These are phyloP conservation scores for Pleurotus sapidus DNA, from an alignment of 768 basidiomycete genomes.

Conservation along the genomic window DNA sequence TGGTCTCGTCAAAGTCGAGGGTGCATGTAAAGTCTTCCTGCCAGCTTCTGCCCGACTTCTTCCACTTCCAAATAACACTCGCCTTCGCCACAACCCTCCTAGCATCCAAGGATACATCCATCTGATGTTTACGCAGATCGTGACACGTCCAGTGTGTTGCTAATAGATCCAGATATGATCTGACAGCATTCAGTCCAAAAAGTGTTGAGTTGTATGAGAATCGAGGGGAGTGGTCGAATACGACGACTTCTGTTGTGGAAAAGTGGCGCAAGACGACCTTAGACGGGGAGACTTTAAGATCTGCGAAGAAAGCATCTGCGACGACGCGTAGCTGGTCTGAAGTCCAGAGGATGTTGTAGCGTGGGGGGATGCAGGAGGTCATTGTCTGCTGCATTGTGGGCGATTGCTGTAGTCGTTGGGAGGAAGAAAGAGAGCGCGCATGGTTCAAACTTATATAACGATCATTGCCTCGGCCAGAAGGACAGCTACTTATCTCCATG, in stretches of 20 bases:
- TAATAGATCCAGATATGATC: constrained; percentile 48
- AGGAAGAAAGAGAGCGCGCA: neutral
- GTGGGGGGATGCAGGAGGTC: neutral
- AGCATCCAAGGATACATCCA: constrained; percentile 19
- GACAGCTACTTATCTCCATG: no score
- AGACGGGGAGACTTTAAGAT: neutral
- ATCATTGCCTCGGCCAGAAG: no score
- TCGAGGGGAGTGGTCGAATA: constrained; percentile 8
- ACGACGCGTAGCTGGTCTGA: constrained; percentile 4
- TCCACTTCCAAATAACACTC: constrained; percentile 46
- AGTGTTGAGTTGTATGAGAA: constrained; percentile 25
- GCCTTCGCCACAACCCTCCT: constrained; percentile 31
- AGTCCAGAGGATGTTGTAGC: neutral
- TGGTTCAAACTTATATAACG: no score
- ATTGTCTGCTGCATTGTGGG: neutral
- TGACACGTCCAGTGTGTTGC: constrained; percentile 42
- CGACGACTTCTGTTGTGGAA: constrained; percentile 6
- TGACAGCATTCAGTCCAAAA: constrained; percentile 40
- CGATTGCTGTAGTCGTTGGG: neutral
- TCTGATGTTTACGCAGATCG: constrained; percentile 20
- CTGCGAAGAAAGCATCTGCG: constrained; percentile 1
- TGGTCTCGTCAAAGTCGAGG: constrained; percentile 38
- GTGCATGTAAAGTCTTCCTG: constrained; percentile 44
- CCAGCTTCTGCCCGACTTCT: constrained; percentile 38
- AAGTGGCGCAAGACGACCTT: constrained; percentile 1